Percentiles rank a stretch among this genome's conserved stretches.
Conservation (phyloP, 176 grass and related monocot species). For the Eragrostis nindensis region DNA sequence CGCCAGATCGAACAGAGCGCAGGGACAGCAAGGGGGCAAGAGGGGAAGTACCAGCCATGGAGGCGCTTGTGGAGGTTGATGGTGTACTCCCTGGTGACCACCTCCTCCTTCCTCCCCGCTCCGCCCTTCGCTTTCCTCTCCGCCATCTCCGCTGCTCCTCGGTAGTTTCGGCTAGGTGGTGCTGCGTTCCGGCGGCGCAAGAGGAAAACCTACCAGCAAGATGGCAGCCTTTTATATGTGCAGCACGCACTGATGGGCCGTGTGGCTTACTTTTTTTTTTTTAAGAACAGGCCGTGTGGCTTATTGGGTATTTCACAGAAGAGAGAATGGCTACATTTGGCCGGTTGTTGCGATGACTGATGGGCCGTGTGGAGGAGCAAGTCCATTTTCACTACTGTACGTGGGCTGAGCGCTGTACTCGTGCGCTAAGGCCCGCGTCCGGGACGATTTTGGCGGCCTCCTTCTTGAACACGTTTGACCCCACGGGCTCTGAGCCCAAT, state of each 20-base stretch:
- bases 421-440: no score
- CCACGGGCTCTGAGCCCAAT: no score
- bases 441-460: no score
- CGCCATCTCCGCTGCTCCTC: constrained; percentile 50
- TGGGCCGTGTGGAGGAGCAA: not conserved
- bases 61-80: constrained; percentile 93
- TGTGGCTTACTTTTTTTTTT: no score
- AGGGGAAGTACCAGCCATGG: constrained; percentile 67
- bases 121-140: constrained; percentile 63
- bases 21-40: not conserved
- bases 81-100: constrained; percentile 84
- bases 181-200: constrained; percentile 47
- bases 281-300: no score
- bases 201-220: constrained; percentile 37
- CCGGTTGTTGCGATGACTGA: not conserved
- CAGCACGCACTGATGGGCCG: not conserved
- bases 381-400: no score
- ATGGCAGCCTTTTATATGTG: constrained; percentile 20
- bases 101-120: constrained; percentile 75
- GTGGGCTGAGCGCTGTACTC: no score
- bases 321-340: no score
- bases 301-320: no score
- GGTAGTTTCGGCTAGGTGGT: not conserved
- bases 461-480: no score
- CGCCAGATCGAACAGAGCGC: not conserved